Base-by-base conservation (phyloP, 1,284 basidiomycete genomes). In the Ganoderma resinaceum region DNA sequence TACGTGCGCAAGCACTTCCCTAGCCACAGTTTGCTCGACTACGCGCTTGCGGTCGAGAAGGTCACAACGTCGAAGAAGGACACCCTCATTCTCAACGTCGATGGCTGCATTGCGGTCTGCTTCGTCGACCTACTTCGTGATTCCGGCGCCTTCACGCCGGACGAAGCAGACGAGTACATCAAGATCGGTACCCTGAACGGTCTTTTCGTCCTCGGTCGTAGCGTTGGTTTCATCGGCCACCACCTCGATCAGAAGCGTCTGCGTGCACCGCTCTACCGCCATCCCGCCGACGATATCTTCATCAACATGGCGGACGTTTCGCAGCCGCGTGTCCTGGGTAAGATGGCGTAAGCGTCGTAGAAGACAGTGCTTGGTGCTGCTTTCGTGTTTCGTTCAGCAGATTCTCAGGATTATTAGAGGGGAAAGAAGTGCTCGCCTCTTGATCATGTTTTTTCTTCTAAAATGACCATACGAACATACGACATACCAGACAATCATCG, bases 51-150 rank as follows among this genome's bases (percentile, higher is more conserved):
- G 57, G 96, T 99, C 74, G 97, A 99, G 88, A 96, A 95, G 83
- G 97, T 99, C 67, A 99, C 97, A 52, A 97, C 96, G 59, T 86
- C 95, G 68, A 99, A 99, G 92, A 98, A 99, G 86, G 96, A 97
- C 81, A 97, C 96, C 85, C 88, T 95, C 74, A 95, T 98, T 83
- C 86, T 98, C 69, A 98, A 98, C 85, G 97, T 99, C 76, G 97
- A 99, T 76, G 97, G 97, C 61, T 97, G 96, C 82, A 97, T 99
- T 73, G 97, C 97, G 61, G 97, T 97, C 72, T 98, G 94, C 86
- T 99, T 99, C 85, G 95, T 97, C 77, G 97, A 99, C 83, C 86
- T 99, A 68, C 89, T 99, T 69, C 91, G 93, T 62, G 95, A 97
- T 81, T 92, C 89, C 68, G 96, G 97, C 72, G 97, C 97, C 7